Conservation (phyloP, 139 green algal genomes). For the Chlamydomonas sp. region DNA sequence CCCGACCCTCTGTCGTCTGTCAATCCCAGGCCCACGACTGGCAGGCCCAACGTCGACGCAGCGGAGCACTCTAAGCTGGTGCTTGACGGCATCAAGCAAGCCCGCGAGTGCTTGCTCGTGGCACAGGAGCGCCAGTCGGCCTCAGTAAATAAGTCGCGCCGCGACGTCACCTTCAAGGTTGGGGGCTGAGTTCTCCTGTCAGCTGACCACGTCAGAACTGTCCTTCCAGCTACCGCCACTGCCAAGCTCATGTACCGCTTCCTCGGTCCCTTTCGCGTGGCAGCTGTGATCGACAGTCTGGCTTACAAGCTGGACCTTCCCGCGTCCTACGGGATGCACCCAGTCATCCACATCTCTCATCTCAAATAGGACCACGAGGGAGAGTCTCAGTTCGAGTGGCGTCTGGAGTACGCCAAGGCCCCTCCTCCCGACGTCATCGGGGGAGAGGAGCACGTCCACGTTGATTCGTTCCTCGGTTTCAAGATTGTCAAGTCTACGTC, state of each 20-base stretch:
- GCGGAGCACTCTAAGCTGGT: conserved; percentile 8
- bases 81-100: neutral
- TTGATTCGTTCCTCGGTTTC: neutral
- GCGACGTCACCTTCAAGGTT: neutral
- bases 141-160: neutral
- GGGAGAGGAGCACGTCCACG: neutral
- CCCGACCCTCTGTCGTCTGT: neutral
- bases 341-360: neutral
- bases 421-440: neutral
- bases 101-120: neutral
- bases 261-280: conserved; percentile 35
- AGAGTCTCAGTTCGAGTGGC: neutral
- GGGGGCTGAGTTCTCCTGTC: conserved; percentile 21
- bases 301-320: neutral
- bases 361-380: neutral
- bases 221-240: neutral
- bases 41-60: no score
- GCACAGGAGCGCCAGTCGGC: conserved; percentile 18
- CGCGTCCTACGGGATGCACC: neutral
- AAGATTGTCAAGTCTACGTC: neutral
- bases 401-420: neutral
- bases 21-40: conserved; percentile 9
- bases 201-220: conserved; percentile 14
- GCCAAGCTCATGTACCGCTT: conserved; percentile 36
- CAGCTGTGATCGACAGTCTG: conserved; percentile 7